Percentiles rank a stretch among this genome's conserved stretches.
Evolutionary conservation across 2,329 filamentous ascomycete genomes (phyloP).

Genomic region (Penicillium sp.): DNA sequence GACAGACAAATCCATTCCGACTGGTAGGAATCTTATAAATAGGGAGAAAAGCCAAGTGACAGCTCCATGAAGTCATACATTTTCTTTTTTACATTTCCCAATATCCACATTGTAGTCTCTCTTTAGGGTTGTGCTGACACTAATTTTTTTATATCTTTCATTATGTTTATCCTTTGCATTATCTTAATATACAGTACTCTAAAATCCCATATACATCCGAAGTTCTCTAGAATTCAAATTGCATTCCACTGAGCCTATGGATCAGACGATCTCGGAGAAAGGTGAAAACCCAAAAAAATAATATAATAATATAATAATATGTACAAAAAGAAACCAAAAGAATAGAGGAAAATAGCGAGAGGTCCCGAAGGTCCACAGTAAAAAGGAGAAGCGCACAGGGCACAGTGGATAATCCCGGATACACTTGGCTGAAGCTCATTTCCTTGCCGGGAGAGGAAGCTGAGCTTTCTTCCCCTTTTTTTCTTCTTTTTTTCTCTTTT

Average conservation of each 20-base stretch:
- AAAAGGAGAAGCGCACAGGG: slow-evolving; percentile 14
- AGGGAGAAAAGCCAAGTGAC: slow-evolving; percentile 4
- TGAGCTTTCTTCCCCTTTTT: not conserved
- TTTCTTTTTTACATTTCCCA: not conserved
- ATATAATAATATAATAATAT: too few species aligned
- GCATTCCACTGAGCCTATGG: not conserved
- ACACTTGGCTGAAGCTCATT: slow-evolving; percentile 9
- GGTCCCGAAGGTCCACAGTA: slow-evolving; percentile 5
- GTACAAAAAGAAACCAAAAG: not conserved
- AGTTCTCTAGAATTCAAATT: not conserved
- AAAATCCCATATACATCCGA: not conserved
- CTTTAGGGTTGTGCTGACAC: not conserved
- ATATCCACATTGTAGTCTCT: not conserved
- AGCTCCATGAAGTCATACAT: slow-evolving; percentile 18
- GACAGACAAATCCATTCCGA: not conserved
- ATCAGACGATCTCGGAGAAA: not conserved
- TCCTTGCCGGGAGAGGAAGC: not conserved
- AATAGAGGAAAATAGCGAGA: not conserved
- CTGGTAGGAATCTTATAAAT: not conserved
- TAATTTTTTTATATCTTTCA: not conserved
- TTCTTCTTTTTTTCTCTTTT: not conserved
- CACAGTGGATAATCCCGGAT: slow-evolving; percentile 13
- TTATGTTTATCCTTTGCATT: not conserved
- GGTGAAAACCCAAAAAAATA: too few species aligned
- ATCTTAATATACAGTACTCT: not conserved